Conservation (phyloP, 2,329 filamentous ascomycete genomes). For the Cladosporium halotolerans region DNA sequence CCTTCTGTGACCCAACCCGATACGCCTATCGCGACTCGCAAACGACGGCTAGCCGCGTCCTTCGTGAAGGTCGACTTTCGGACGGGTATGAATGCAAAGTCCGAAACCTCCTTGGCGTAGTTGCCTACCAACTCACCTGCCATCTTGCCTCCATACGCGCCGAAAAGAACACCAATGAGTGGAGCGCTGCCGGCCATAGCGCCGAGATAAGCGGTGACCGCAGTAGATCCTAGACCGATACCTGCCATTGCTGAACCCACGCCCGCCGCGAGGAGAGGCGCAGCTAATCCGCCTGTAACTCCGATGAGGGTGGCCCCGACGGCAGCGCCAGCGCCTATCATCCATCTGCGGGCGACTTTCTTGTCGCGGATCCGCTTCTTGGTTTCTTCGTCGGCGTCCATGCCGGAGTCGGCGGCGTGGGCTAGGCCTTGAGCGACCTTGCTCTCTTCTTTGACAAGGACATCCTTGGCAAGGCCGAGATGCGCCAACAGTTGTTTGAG, state of each 20-base stretch:
- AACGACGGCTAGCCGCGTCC: constrained; percentile 39
- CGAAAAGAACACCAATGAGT: constrained; percentile 72
- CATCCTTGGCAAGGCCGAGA: neutral
- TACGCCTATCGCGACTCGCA: constrained; percentile 70
- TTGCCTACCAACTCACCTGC: constrained; percentile 73
- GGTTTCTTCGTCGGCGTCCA: neutral
- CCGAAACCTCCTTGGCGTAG: constrained; percentile 73
- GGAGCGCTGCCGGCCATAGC: constrained; percentile 68
- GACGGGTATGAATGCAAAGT: constrained; percentile 74
- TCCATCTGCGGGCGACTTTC: constrained; percentile 52
- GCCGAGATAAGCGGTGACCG: constrained; percentile 67
- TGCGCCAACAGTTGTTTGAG: neutral
- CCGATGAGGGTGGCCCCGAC: constrained; percentile 75
- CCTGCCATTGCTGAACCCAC: constrained; percentile 69
- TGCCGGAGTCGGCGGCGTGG: neutral
- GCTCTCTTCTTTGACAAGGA: neutral
- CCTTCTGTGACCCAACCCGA: constrained; percentile 68
- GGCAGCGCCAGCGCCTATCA: constrained; percentile 74
- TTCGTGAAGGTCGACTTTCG: constrained; percentile 37
- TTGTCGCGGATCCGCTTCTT: neutral
- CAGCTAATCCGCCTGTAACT: constrained; percentile 66
- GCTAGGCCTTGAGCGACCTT: neutral
- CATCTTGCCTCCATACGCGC: constrained; percentile 73
- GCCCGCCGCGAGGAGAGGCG: constrained; percentile 65
- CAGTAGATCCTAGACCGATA: constrained; percentile 54